Evolutionary conservation across 208 protist species (phyloP).

Genomic region (Trypanosomatidae sp.): DNA sequence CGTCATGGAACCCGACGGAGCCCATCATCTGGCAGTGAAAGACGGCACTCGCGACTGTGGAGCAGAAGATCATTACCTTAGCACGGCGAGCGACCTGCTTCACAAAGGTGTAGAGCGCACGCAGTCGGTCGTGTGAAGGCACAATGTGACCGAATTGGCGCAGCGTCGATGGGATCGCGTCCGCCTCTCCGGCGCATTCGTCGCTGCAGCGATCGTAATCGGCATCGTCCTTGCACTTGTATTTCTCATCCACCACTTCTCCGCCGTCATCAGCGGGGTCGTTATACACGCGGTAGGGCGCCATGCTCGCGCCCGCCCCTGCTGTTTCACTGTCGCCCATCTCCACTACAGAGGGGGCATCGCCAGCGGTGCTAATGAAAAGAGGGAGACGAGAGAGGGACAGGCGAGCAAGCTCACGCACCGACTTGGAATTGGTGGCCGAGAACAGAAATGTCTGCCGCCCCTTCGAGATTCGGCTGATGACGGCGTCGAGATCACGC

Average conservation of each 20-base stretch:
- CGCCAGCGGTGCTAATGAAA: conserved; percentile 76
- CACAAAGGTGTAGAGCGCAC: conserved; percentile 96
- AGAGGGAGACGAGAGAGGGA: conserved; percentile 94
- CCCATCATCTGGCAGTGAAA: conserved; percentile 99
- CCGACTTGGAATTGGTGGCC: conserved; percentile 95
- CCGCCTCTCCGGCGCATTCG: conserved; percentile 31
- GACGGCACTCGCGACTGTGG: conserved; percentile 96
- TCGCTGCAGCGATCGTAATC: conserved; percentile 7
- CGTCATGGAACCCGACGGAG: conserved; percentile 98
- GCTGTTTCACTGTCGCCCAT: conserved; percentile 14
- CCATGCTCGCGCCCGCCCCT: conserved; percentile 4
- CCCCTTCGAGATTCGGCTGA: conserved; percentile 83
- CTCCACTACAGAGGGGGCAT: conserved; percentile 46
- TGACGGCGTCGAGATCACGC: conserved; percentile 95
- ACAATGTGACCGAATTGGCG: conserved; percentile 84
- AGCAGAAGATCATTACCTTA: conserved; percentile 98
- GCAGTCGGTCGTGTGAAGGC: conserved; percentile 63
- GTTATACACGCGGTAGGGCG: conserved; percentile 56
- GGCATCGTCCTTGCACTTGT: conserved; percentile 11
- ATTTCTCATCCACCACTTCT: conserved; percentile 17
- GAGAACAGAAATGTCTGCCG: conserved; percentile 98
- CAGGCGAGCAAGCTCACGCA: conserved; percentile 87
- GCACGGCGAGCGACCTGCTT: conserved; percentile 96
- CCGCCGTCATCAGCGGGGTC: conserved; percentile 17
- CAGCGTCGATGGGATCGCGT: conserved; percentile 77